Evolutionary conservation across 2,329 filamentous ascomycete genomes (phyloP).

Genomic region (Rutstroemia sp.): DNA sequence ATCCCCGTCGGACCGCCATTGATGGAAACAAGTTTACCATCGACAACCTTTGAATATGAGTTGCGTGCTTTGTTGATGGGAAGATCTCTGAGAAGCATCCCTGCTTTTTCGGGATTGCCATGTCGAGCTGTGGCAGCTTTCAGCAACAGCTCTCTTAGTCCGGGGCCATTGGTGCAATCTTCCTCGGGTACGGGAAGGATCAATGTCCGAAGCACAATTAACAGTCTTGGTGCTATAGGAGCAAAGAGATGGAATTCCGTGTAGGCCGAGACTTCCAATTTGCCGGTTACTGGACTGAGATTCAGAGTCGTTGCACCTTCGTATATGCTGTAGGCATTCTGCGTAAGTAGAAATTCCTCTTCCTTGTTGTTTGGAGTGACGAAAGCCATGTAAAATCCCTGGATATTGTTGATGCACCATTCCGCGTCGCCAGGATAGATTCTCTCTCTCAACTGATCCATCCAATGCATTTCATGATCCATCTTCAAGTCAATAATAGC

Average conservation of each 20-base stretch:
- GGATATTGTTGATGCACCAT: no score
- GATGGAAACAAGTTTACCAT: slow-evolving; percentile 8
- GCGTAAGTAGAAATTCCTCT: no score
- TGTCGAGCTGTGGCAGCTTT: background rate
- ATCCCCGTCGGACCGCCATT: background rate
- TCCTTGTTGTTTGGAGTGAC: no score
- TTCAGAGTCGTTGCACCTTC: no score
- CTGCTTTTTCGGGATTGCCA: slow-evolving; percentile 3
- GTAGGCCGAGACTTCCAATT: slow-evolving; percentile 5
- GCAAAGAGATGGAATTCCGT: slow-evolving; percentile 11
- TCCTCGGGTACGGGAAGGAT: slow-evolving; percentile 19
- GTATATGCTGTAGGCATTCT: no score
- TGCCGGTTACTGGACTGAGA: background rate
- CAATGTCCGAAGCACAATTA: slow-evolving; percentile 20
- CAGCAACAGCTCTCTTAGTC: no score
- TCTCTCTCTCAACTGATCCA: no score
- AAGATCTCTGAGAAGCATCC: slow-evolving; percentile 12
- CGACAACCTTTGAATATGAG: slow-evolving; percentile 11
- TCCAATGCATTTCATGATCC: no score
- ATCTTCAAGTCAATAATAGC: no score
- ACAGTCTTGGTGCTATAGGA: slow-evolving; percentile 19
- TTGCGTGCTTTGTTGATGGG: slow-evolving; percentile 14
- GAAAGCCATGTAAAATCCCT: no score
- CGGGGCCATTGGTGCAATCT: no score
- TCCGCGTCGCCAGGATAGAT: no score